Conservation (phyloP, 768 basidiomycete species). For the Psilocybe tampanensis region DNA sequence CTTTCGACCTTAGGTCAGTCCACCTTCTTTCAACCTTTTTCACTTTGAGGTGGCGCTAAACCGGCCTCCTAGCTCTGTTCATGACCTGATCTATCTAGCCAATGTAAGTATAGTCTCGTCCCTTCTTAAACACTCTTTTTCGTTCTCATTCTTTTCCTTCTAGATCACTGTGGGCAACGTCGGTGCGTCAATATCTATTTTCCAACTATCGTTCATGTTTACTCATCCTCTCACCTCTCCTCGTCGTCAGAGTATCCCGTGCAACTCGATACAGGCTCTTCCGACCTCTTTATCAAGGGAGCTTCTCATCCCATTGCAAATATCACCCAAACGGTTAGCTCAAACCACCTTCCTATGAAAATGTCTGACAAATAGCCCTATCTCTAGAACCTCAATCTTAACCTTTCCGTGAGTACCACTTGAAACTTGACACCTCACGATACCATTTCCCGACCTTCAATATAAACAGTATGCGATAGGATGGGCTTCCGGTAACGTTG, state of each 20-base stretch:
- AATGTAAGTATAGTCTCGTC: conserved; percentile 52
- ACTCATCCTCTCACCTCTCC: conserved; percentile 6
- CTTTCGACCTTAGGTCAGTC: conserved; percentile 49
- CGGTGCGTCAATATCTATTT: conserved; percentile 40
- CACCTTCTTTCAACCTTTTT: background rate
- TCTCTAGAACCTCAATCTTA: conserved; percentile 48
- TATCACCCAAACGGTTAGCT: conserved; percentile 48
- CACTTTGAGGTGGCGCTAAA: conserved; percentile 18
- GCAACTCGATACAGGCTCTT: conserved; percentile 86
- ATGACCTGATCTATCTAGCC: conserved; percentile 79
- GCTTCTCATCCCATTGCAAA: conserved; percentile 49
- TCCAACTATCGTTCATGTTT: background rate
- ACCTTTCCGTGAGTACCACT: conserved; percentile 57
- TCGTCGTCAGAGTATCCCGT: conserved; percentile 58
- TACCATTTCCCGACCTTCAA: background rate
- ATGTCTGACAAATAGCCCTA: conserved; percentile 7
- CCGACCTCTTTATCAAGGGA: conserved; percentile 75
- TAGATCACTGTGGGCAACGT: conserved; percentile 69
- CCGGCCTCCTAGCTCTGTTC: conserved; percentile 53
- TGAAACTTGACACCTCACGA: background rate
- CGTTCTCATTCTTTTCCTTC: conserved; percentile 9
- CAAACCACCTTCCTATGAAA: conserved; percentile 1
- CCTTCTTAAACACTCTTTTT: background rate
- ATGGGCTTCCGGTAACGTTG: conserved; percentile 69
- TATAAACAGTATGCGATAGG: conserved; percentile 75